Conservation (phyloP, 306 rosid genomes). For the Vigna hirtella region DNA sequence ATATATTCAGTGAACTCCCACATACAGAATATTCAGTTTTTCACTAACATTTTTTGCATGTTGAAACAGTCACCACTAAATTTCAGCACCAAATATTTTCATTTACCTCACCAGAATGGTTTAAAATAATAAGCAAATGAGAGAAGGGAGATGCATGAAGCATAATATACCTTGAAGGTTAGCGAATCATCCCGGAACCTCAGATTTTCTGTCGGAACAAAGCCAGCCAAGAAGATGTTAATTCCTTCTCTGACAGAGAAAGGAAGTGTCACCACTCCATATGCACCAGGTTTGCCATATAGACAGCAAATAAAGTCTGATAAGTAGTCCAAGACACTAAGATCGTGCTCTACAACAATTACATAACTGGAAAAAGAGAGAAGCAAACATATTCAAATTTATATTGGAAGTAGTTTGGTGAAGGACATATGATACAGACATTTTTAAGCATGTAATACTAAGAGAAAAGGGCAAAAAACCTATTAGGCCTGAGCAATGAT, state of each 20-base stretch:
- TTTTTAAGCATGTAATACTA: not conserved
- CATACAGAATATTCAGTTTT: not conserved
- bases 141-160: conserved; percentile 20
- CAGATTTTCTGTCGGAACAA: conserved; percentile 97
- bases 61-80: conserved; percentile 12
- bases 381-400: conserved; percentile 42
- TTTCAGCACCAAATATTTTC: conserved; percentile 2
- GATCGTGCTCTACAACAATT: conserved; percentile 99
- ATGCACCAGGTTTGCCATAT: conserved; percentile 98
- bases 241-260: conserved; percentile 99
- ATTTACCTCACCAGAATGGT: conserved; percentile 29
- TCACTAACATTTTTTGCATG: not conserved
- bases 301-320: conserved; percentile 99
- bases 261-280: conserved; percentile 99
- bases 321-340: conserved; percentile 96
- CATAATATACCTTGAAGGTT: conserved; percentile 77
- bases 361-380: conserved; percentile 77
- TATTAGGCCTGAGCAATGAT: conserved; percentile 88
- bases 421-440: conserved; percentile 6
- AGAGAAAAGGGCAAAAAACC: conserved; percentile 55
- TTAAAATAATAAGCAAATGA: not conserved
- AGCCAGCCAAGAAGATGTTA: conserved; percentile 96
- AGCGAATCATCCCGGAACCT: conserved; percentile 93
- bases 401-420: not conserved
- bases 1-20: conserved; percentile 19